Base-by-base conservation (phyloP, 441 rosid species). In the Adansonia rubrostipa region DNA sequence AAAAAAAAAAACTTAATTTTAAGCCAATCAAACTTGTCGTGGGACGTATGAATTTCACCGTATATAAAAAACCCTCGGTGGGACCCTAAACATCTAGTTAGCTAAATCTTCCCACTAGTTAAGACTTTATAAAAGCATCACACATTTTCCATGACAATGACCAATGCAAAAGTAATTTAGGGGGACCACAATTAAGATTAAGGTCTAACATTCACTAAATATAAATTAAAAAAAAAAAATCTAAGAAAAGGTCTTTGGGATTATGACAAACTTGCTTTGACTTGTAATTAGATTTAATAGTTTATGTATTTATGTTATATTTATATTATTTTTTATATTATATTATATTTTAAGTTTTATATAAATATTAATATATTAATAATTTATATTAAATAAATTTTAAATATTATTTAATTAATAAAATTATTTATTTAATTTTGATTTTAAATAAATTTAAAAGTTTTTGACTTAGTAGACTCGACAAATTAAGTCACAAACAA, bases 81-180 rank as follows among this genome's bases (percentile, higher is more conserved):
- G 81, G 85, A 4, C 80, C 86, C 72, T 24, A 15, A 1, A 0
- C 73, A 67, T 81, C 60, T 17, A 67, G 48, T 78, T 70, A 61
- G 78, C 82, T 77, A 80, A 83, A 83, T 81, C 84, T 81, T 63
- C 61, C 81, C 78, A 53, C 76, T 63, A 33, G 72, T 78, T 69
- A 64, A 51, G 77, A 72, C 80, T 76, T 76, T 54, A 8, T 8
- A 45, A 81, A 84, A 82, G 75, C 81, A 75, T 80, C 87, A 74
- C 80, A 56, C 74, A 82, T 83, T 86, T 85, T 67, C 89, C 74
- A 82, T 73, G 91, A 86, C 40, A 78, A 74, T 50, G 91, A 86
- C 91, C 48, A 70, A 65, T 61, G 51, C 14, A 28, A 9, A 24
- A 62, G 1, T 6, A 8, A n/a, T 14, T 9, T 3, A 1, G 5